Evolutionary conservation across 768 basidiomycete genomes (phyloP), one percentile per base, ranked within the genome.

Genomic region (Boletus sensibilis): DNA sequence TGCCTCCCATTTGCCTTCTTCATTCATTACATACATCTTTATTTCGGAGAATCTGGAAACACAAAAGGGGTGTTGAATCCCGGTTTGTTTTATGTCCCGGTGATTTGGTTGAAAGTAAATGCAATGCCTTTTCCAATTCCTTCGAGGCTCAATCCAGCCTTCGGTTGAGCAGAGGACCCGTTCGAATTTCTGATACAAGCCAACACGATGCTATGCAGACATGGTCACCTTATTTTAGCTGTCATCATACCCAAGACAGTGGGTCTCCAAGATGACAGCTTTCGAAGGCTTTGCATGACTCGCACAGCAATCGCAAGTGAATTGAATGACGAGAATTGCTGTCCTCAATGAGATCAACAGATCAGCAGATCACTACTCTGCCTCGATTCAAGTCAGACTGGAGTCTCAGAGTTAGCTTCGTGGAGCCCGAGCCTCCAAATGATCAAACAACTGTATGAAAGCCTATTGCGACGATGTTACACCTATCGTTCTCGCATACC

Each of bases 21-120:
- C 37, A 38, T 49, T 55, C 44, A 18, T 56, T 44, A 23, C 40
- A 23, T 52, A 55, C 50, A 21, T 39, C 5, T 57, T 55, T 48
- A 39, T 54, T 43, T 50, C 25, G 25, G 40, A 46, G 37, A 11
- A 35, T 48, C 52, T 52, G 34, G 56, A 52, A 52, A 33, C 37
- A 39, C 37, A 61, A 68, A 69, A 71, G 60, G 69, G 69, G 48
- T 71, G 56, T 61, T 35, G 39, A 61, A 52, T 55, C 62, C 60
- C 56, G 50, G 34, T 44, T 35, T 50, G 40, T 44, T 63, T 38
- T 13, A 23, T 49, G 40, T 47, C 37, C 38, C 39, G 38, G 40
- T 52, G 51, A 38, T 50, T 52, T 55, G 40, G 33, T 55, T 39
- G 23, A 47, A 47, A 12, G 35, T 47, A 52, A 50, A 60, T 57